These are phyloP conservation scores for Conringia planisiliqua DNA, from an alignment of 345 rosid genomes.

Conservation along the genomic window DNA sequence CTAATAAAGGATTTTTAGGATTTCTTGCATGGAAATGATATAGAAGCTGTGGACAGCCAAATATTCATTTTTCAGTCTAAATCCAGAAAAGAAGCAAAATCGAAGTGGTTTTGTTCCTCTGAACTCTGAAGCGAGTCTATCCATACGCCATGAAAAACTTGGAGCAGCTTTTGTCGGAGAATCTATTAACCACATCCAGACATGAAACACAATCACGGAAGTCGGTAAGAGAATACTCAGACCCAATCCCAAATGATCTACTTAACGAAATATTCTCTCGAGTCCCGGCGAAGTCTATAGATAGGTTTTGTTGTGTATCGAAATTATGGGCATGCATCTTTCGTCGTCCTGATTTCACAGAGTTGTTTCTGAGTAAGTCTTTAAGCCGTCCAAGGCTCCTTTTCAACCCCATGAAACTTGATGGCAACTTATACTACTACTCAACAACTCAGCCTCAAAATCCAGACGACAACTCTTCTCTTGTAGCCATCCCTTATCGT, in stretches of 20 bases:
- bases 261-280: background rate
- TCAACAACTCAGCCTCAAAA: background rate
- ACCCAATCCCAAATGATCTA: background rate
- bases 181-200: background rate
- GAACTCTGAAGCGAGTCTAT: background rate
- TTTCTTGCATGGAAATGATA: too few species aligned
- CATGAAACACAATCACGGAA: background rate
- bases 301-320: background rate
- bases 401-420: background rate
- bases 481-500: background rate
- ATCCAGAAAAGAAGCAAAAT: too few species aligned
- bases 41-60: too few species aligned
- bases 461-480: background rate
- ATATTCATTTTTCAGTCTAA: too few species aligned
- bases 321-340: background rate
- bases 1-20: too few species aligned
- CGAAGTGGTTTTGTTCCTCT: background rate
- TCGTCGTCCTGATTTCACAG: background rate
- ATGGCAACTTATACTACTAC: background rate
- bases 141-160: background rate
- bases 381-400: background rate
- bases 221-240: too few species aligned
- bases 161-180: background rate
- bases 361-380: background rate
- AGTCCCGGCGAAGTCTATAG: background rate